Evolutionary conservation across 306 rosid species (phyloP), one percentile per base, ranked within the genome.

Genomic region (Dalbergia cochinchinensis): DNA sequence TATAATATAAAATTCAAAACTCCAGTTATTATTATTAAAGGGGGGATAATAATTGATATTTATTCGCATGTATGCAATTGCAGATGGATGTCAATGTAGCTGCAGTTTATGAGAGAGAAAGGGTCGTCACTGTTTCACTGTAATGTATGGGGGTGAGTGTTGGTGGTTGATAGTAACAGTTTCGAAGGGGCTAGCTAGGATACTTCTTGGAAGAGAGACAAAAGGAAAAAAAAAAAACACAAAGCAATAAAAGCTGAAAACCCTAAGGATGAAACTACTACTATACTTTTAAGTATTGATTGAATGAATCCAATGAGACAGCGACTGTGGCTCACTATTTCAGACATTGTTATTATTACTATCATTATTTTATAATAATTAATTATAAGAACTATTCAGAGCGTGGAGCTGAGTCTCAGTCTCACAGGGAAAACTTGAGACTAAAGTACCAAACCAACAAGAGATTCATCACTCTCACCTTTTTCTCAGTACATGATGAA

Each of bases 91-190:
- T 80, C 68, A 72, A 83, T 76, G 83, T 83, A 79, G 83, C 61
- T 83, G 79, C 83, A 83, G 87, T 72, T 82, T 61, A 62, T 37
- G 81, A 26, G 45, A 48, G 48, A 51, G 68, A 13, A 74, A 71
- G 31, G 74, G 13, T 13, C 39, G 75, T 86, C 75, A 87, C 89
- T 74, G 88, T 87, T 86, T 82, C 86, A 85, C 88, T 78, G 88
- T 78, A 64, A 37, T 84, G 83, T 78, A 80, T 81, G 84, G 83
- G 78, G 78, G 80, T 48, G 73, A 77, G 87, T 83, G 87, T 86
- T 84, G 75, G 83, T 84, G 80, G 80, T 70, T 77, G 85, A 59
- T 73, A 67, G 83, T 20, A 72, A 76, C 83, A 63, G 87, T 79
- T 73, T 51, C 55, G 41, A 85, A 77, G 73, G 48, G 47, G 69